Conservation (phyloP, 2,329 filamentous ascomycete genomes). For the Colletotrichum musicola region DNA sequence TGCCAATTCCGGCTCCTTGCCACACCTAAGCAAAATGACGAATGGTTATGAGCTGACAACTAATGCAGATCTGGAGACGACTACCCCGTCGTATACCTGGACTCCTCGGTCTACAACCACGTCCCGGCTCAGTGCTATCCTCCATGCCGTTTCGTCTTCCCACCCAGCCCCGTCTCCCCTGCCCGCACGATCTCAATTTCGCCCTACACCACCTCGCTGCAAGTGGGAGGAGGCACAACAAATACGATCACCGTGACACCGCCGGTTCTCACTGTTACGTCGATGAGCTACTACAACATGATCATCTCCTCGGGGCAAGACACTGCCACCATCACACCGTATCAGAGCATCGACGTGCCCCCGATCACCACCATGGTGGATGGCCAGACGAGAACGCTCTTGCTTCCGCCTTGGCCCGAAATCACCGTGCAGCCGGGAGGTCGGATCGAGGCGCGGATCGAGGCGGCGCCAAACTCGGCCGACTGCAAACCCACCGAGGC, state of each 20-base stretch:
- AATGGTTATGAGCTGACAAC: too few species aligned
- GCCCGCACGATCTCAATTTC: constrained; percentile 3
- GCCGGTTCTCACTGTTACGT: not conserved
- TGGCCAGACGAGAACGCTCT: not conserved
- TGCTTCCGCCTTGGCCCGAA: not conserved
- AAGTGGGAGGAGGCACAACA: not conserved
- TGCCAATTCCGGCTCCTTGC: too few species aligned
- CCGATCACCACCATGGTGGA: not conserved
- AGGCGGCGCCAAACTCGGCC: not conserved
- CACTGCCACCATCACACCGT: not conserved
- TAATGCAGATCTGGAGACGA: too few species aligned
- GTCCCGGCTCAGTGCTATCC: constrained; percentile 1
- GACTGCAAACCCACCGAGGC: constrained; percentile 7
- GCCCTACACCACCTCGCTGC: constrained; percentile 3
- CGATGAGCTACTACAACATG: constrained; percentile 7
- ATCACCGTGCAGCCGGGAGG: not conserved
- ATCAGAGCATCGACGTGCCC: not conserved
- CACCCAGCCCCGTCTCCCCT: constrained; percentile 8
- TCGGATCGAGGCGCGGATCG: not conserved
- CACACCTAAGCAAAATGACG: too few species aligned
- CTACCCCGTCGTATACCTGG: not conserved
- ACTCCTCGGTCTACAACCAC: not conserved
- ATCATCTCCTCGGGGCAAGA: not conserved
- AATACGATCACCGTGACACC: constrained; percentile 1
- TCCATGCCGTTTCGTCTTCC: constrained; percentile 8